phyloP scores from a whole-genome alignment of 1,284 basidiomycete genomes.

The Puccinia brachypodii region DNA sequence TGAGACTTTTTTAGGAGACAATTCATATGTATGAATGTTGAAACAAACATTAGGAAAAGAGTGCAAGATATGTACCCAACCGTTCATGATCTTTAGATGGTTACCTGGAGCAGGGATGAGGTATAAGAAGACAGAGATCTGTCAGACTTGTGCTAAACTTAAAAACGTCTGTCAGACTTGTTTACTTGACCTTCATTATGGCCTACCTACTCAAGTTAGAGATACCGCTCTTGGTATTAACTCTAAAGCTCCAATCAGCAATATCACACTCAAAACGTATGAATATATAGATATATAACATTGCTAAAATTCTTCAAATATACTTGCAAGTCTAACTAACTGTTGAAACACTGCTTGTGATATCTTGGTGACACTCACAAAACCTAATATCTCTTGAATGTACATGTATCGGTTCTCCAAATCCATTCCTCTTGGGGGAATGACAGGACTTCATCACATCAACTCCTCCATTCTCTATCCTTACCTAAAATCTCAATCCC shows the following conservation, averaged over 20 bases:
- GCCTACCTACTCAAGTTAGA: conserved; percentile 91
- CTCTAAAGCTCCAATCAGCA: conserved; percentile 85
- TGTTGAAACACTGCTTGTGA: no score
- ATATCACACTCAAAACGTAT: conserved; percentile 87
- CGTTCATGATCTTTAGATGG: conserved; percentile 90
- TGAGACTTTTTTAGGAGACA: conserved; percentile 65
- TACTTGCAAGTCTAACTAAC: no score
- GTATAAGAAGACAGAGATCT: conserved; percentile 97
- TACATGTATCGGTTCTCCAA: no score
- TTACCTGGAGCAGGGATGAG: conserved; percentile 88
- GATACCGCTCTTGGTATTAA: conserved; percentile 88
- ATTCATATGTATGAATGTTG: conserved; percentile 63
- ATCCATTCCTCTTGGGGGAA: no score
- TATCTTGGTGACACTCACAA: no score
- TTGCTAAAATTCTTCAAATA: no score
- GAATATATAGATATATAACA: no score
- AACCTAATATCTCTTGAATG: no score
- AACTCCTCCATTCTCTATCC: no score
- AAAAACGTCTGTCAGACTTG: conserved; percentile 99
- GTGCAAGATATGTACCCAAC: conserved; percentile 90
- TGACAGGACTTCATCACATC: no score
- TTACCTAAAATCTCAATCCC: no score
- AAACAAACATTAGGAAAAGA: conserved; percentile 95
- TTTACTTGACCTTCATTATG: conserved; percentile 88
- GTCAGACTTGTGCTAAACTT: conserved; percentile 97